Conservation (phyloP, 768 basidiomycete genomes). For the Pulveroboletus sp. region DNA sequence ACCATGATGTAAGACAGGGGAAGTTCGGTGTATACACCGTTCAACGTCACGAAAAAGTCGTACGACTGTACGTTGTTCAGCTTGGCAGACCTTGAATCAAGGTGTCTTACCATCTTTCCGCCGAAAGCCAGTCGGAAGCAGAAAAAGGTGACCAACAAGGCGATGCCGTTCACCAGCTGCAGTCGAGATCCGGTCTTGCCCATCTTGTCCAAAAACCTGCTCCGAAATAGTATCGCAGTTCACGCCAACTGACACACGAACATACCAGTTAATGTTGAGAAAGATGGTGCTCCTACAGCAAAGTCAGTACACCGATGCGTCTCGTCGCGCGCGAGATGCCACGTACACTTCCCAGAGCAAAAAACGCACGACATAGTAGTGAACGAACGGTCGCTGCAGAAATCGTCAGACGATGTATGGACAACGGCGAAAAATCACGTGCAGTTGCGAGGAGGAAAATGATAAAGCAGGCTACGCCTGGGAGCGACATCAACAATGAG, state of each 20-base stretch:
- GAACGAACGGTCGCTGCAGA: conserved; percentile 63
- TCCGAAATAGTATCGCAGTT: neutral
- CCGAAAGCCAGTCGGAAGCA: conserved; percentile 70
- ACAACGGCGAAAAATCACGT: conserved; percentile 27
- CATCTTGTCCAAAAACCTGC: conserved; percentile 75
- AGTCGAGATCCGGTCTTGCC: conserved; percentile 62
- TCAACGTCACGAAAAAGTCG: conserved; percentile 60
- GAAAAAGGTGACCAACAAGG: conserved; percentile 67
- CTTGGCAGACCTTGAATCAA: neutral
- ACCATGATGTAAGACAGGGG: conserved; percentile 47
- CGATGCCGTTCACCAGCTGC: conserved; percentile 69
- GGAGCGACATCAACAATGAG: conserved; percentile 3
- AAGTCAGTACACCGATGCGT: conserved; percentile 3
- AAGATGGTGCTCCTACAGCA: conserved; percentile 70
- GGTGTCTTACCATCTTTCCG: conserved; percentile 36
- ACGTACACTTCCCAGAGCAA: conserved; percentile 78
- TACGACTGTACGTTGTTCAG: conserved; percentile 46
- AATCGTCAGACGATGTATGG: conserved; percentile 1
- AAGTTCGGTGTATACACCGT: conserved; percentile 50
- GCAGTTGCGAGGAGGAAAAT: conserved; percentile 74
- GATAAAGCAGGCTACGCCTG: conserved; percentile 57
- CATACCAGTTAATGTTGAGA: conserved; percentile 82
- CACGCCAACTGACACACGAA: neutral
- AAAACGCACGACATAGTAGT: conserved; percentile 75
- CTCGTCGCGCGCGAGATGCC: neutral